phyloP scores from a whole-genome alignment of 2,329 filamentous ascomycete species.

The Erysiphe pulchra region DNA sequence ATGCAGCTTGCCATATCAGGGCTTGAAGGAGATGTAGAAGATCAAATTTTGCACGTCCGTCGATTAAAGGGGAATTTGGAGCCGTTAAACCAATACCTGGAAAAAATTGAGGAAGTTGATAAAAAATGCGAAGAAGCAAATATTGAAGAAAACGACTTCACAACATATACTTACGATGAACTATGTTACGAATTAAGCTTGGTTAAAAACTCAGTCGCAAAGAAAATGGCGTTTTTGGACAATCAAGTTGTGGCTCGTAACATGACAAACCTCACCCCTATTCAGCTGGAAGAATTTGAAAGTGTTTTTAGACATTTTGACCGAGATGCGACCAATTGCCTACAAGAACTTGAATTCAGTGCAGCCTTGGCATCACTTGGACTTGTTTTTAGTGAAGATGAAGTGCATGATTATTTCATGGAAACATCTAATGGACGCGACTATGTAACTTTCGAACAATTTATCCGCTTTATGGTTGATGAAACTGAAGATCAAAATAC shows the following conservation, averaged over 20 bases:
- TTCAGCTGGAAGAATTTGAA: constrained; percentile 95
- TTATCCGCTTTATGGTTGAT: constrained; percentile 98
- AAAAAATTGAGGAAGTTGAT: constrained; percentile 66
- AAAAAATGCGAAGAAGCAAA: constrained; percentile 85
- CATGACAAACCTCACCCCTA: constrained; percentile 97
- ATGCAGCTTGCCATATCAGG: constrained; percentile 86
- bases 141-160: constrained; percentile 98
- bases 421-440: constrained; percentile 59
- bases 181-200: constrained; percentile 78
- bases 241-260: constrained; percentile 96
- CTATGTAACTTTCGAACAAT: constrained; percentile 89
- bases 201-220: constrained; percentile 76
- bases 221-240: constrained; percentile 88
- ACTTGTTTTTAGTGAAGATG: constrained; percentile 84
- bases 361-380: constrained; percentile 87
- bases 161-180: constrained; percentile 97
- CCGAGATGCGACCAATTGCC: constrained; percentile 66
- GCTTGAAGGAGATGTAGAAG: constrained; percentile 90
- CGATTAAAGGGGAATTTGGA: constrained; percentile 64
- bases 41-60: constrained; percentile 71
- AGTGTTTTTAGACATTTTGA: constrained; percentile 97
- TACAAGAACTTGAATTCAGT: constrained; percentile 87
- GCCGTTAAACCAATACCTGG: constrained; percentile 74
- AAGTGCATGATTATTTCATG: constrained; percentile 90
- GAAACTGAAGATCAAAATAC: constrained; percentile 98